Percentiles rank a stretch among this genome's conserved stretches.
Evolutionary conservation across 768 basidiomycete genomes (phyloP).

Genomic region (Tricholoma matsutake): DNA sequence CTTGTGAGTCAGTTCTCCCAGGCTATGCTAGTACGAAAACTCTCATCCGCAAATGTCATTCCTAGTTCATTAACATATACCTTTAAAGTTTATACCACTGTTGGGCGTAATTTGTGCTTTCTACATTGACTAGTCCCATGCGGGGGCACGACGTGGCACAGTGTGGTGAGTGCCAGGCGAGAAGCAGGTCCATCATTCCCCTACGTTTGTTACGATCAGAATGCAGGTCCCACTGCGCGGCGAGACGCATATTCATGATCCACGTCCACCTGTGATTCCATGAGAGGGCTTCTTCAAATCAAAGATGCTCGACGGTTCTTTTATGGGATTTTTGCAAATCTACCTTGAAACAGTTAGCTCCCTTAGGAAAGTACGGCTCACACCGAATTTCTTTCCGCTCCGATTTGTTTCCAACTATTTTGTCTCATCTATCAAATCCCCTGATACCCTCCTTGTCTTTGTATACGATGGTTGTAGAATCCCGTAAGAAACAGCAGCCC

Average conservation of each 20-base stretch:
- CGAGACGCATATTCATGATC: too few species aligned
- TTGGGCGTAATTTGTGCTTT: not conserved
- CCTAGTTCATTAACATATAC: not conserved
- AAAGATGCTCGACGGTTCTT: not conserved
- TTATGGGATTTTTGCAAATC: not conserved
- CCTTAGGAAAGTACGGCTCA: too few species aligned
- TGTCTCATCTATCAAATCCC: not conserved
- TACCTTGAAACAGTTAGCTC: too few species aligned
- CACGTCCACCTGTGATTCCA: too few species aligned
- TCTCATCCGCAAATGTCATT: not conserved
- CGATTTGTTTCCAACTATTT: not conserved
- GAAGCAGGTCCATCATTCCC: too few species aligned
- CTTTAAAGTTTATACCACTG: not conserved
- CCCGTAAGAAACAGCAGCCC: not conserved
- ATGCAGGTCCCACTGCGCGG: too few species aligned
- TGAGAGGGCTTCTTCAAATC: not conserved
- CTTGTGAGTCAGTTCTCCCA: not conserved
- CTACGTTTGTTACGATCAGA: not conserved
- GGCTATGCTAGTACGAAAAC: not conserved
- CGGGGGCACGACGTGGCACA: too few species aligned
- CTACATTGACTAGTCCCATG: not conserved
- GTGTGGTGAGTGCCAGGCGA: too few species aligned
- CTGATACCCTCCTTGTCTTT: too few species aligned
- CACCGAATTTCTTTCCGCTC: not conserved
- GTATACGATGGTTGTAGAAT: not conserved